Percentiles rank a stretch among this genome's conserved stretches.
Conservation (phyloP, 2,329 filamentous ascomycete genomes). For the Claviceps sp. region DNA sequence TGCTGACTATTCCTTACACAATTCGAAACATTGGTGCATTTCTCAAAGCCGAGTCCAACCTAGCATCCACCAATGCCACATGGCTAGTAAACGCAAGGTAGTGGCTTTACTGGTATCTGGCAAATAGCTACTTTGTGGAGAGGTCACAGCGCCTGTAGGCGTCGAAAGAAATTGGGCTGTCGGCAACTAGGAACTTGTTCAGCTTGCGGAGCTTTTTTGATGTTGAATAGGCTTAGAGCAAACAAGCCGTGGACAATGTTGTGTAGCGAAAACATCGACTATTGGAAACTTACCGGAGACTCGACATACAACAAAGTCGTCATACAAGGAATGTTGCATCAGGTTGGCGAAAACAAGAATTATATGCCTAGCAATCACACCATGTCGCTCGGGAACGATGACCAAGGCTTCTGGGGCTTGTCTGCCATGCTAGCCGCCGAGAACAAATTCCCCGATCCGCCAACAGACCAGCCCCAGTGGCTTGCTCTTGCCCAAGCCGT, state of each 20-base stretch:
- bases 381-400: slow-evolving; percentile 51
- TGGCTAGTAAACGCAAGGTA: too few relatives aligned
- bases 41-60: too few relatives aligned
- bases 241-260: too few relatives aligned
- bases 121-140: too few relatives aligned
- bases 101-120: too few relatives aligned
- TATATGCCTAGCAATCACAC: slow-evolving; percentile 50
- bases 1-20: too few relatives aligned
- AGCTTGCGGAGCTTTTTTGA: too few relatives aligned
- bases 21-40: too few relatives aligned
- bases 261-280: too few relatives aligned
- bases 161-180: background rate
- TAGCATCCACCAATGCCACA: too few relatives aligned
- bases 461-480: slow-evolving; percentile 41
- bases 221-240: too few relatives aligned
- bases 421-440: slow-evolving; percentile 56
- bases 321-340: slow-evolving; percentile 42
- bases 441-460: slow-evolving; percentile 46
- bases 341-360: slow-evolving; percentile 41
- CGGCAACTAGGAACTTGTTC: background rate
- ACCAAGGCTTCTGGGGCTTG: slow-evolving; percentile 59
- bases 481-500: slow-evolving; percentile 55
- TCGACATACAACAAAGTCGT: slow-evolving; percentile 46
- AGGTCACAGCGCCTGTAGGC: background rate
- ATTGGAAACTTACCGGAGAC: slow-evolving; percentile 56